Percentiles rank a stretch among this genome's conserved stretches.
Conservation (phyloP, 2,329 filamentous ascomycete species). For the Aspergillus sp. region DNA sequence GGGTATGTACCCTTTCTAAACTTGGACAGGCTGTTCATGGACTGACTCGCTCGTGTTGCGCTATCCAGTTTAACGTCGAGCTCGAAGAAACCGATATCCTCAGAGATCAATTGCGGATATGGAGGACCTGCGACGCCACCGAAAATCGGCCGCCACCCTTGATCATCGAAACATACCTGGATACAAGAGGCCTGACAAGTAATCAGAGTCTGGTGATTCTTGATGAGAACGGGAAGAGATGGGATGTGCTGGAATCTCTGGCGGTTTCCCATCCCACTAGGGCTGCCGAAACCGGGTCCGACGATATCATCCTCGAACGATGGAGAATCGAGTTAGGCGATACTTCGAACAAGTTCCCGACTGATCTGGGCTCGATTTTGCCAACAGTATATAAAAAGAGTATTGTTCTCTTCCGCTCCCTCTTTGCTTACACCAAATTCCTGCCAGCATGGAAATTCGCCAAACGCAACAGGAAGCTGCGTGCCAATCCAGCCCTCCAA, state of each 20-base stretch:
- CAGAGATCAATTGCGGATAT: conserved; percentile 67
- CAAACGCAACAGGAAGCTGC: conserved; percentile 63
- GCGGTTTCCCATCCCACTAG: conserved; percentile 47
- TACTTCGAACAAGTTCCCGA: conserved; percentile 45
- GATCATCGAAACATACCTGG: conserved; percentile 83
- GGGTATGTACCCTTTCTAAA: conserved; percentile 51
- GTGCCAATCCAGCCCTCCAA: conserved; percentile 55
- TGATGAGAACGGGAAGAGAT: conserved; percentile 83
- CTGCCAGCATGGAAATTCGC: conserved; percentile 81
- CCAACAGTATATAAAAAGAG: conserved; percentile 95
- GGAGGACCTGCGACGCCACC: conserved; percentile 71
- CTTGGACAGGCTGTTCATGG: neutral
- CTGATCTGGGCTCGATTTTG: conserved; percentile 52
- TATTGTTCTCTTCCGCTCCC: conserved; percentile 84
- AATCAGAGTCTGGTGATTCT: conserved; percentile 81
- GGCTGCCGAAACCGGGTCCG: conserved; percentile 43
- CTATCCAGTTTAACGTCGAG: conserved; percentile 80
- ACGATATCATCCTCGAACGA: conserved; percentile 77
- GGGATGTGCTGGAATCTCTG: conserved; percentile 82
- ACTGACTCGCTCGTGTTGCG: neutral
- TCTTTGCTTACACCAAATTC: conserved; percentile 74
- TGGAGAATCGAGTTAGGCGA: conserved; percentile 80
- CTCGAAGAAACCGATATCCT: conserved; percentile 89
- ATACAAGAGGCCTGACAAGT: conserved; percentile 66
- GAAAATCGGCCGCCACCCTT: conserved; percentile 72